Conservation (phyloP, 225 moss, liverwort and hornwort genomes). For the Pleurozium schreberi region DNA sequence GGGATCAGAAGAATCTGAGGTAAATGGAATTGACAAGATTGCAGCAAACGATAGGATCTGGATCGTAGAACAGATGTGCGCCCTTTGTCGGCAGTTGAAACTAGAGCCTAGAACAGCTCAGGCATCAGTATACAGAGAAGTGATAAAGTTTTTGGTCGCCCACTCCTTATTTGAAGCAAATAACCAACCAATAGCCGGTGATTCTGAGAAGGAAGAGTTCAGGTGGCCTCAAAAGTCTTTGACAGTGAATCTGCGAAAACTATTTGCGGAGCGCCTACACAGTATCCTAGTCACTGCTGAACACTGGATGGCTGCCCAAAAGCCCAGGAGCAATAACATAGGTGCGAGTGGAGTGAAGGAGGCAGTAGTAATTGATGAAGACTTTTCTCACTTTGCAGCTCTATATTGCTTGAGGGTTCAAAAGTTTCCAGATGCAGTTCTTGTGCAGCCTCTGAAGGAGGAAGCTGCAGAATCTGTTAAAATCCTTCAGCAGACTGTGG, state of each 20-base stretch:
- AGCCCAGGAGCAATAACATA: not conserved
- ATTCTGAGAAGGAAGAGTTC: not conserved
- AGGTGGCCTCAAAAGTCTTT: conserved; percentile 23
- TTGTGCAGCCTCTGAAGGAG: conserved; percentile 41
- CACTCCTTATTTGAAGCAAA: conserved; percentile 38
- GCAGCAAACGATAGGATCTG: conserved; percentile 44
- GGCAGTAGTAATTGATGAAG: conserved; percentile 11
- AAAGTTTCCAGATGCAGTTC: conserved; percentile 21
- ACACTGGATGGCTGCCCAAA: conserved; percentile 16
- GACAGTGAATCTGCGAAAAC: conserved; percentile 13
- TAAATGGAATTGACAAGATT: conserved; percentile 12
- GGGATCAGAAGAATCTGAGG: conserved; percentile 9
- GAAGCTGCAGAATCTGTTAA: conserved; percentile 44
- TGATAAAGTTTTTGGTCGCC: conserved; percentile 31
- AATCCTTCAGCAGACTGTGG: conserved; percentile 43
- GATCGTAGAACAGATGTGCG: conserved; percentile 74
- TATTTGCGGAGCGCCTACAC: conserved; percentile 24
- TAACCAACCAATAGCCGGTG: not conserved
- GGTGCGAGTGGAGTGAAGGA: not conserved
- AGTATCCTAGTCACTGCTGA: conserved; percentile 29
- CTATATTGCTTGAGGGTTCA: conserved; percentile 27
- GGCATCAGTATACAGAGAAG: conserved; percentile 26
- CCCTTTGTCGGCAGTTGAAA: conserved; percentile 52
- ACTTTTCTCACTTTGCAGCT: conserved; percentile 39
- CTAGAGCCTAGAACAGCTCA: conserved; percentile 29